Base-by-base conservation (phyloP, 176 grass and related monocot species). In the Eremochloa ophiuroides region DNA sequence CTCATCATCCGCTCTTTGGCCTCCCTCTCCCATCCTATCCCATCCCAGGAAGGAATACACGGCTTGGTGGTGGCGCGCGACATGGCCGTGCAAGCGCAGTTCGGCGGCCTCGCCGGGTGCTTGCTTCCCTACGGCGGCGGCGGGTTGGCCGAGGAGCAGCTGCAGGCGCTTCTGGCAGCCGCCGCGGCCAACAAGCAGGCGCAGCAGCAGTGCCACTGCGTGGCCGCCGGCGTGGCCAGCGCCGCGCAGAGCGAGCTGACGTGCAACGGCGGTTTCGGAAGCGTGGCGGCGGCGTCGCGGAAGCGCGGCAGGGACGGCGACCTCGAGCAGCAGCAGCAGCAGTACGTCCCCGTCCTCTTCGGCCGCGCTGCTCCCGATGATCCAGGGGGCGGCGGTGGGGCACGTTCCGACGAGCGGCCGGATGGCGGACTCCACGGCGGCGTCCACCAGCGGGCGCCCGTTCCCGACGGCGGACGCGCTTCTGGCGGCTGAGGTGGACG, bases 1-100 rank as follows among this genome's bases (percentile, higher is more conserved):
- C n/a, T n/a, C n/a, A n/a, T n/a, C n/a, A n/a, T n/a, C n/a, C n/a
- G n/a, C n/a, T n/a, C n/a, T n/a, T n/a, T n/a, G n/a, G n/a, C n/a
- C 48, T 53, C 48, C 18, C 17, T 51, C n/a, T n/a, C n/a, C n/a
- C 43, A 2, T 22, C 4, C 17, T n/a, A 7, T 7, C 16, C 2
- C 12, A 30, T 33, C 5, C 60, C 23, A 26, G 0, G 10, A 26
- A 26, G n/a, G 11, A 26, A 9, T 4, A 25, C 8, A 25, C 0
- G 55, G 27, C 10, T 1, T 27, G n/a, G 10, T 6, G 22, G n/a
- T 0, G 0, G 18, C n/a, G n/a, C n/a, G 25, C 10, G 50, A 22
- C 28, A 94, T 94, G 92, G 92, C 92, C 11, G 86, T 94, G 40
- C 88, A 91, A 30, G 86, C 92, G 70, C 92, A 84, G 51, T 73